A percentile compares a stretch with the other conserved stretches of the same genome.
Evolutionary conservation across 306 rosid species (phyloP).

Genomic region (Cyamopsis tetragonoloba): DNA sequence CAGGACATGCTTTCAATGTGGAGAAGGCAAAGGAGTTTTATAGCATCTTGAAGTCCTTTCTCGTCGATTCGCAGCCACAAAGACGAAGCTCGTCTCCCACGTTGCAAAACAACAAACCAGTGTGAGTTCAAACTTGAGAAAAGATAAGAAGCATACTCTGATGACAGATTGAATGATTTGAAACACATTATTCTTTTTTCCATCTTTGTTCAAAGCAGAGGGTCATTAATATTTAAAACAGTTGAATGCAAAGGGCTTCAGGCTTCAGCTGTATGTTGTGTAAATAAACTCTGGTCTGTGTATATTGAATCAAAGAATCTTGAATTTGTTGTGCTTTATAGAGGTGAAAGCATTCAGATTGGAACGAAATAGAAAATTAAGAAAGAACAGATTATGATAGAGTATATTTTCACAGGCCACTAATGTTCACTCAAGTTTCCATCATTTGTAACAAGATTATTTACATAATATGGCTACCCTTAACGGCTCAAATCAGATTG

Average conservation of each 20-base stretch:
- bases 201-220: not conserved
- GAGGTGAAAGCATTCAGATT: not conserved
- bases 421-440: not conserved
- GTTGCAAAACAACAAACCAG: not conserved
- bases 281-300: not conserved
- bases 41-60: conserved; percentile 51
- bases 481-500: not conserved
- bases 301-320: not conserved
- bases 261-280: not conserved
- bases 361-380: not conserved
- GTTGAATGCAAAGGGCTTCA: conserved; percentile 12
- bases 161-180: not conserved
- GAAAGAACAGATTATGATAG: not conserved
- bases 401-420: not conserved
- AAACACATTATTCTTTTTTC: conserved; percentile 20
- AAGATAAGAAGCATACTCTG: not conserved
- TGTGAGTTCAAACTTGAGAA: not conserved
- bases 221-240: not conserved
- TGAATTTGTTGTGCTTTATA: not conserved
- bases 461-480: not conserved
- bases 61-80: conserved; percentile 32
- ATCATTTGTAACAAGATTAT: not conserved
- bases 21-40: conserved; percentile 62
- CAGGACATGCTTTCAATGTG: conserved; percentile 66
- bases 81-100: conserved; percentile 2